Conservation (phyloP, 176 grass and related monocot species). For the Bolboschoenus planiculmis region DNA sequence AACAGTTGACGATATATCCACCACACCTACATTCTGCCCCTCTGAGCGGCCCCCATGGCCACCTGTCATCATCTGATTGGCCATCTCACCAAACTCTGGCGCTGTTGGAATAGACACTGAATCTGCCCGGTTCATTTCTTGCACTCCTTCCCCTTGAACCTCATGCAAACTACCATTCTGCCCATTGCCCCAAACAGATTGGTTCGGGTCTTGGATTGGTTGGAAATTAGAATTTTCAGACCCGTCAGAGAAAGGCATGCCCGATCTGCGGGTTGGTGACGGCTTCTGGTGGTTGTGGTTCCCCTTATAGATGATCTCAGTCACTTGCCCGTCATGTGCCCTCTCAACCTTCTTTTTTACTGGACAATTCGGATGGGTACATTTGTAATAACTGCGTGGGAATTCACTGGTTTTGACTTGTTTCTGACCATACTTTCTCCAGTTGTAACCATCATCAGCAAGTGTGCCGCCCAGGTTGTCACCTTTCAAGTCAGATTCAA, state of each 20-base stretch:
- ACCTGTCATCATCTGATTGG: slow-evolving; percentile 48
- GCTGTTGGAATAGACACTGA: slow-evolving; percentile 10
- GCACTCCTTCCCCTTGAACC: slow-evolving; percentile 30
- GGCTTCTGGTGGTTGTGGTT: slow-evolving; percentile 63
- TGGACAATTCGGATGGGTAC: slow-evolving; percentile 50
- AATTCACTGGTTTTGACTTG: slow-evolving; percentile 60
- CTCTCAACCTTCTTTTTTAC: slow-evolving; percentile 78
- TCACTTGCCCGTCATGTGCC: slow-evolving; percentile 59
- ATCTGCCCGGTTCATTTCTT: slow-evolving; percentile 27
- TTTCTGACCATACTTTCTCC: slow-evolving; percentile 89
- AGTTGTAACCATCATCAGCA: slow-evolving; percentile 75
- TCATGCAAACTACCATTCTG: slow-evolving; percentile 31
- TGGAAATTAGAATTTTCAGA: slow-evolving; percentile 26
- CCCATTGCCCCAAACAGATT: slow-evolving; percentile 30
- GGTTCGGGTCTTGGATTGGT: slow-evolving; percentile 21
- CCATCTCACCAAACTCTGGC: slow-evolving; percentile 24
- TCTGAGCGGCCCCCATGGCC: slow-evolving; percentile 11
- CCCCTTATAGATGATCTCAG: slow-evolving; percentile 81
- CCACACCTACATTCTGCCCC: slow-evolving; percentile 1
- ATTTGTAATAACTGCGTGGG: slow-evolving; percentile 84
- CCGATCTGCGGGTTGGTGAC: slow-evolving; percentile 16
- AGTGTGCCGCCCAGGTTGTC: slow-evolving; percentile 24
- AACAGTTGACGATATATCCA: slow-evolving; percentile 57
- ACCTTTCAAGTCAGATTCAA: slow-evolving; percentile 32
- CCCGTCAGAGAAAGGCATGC: slow-evolving; percentile 2